Base-by-base conservation (phyloP, 2,329 filamentous ascomycete genomes). In the Emergomyces orientalis region DNA sequence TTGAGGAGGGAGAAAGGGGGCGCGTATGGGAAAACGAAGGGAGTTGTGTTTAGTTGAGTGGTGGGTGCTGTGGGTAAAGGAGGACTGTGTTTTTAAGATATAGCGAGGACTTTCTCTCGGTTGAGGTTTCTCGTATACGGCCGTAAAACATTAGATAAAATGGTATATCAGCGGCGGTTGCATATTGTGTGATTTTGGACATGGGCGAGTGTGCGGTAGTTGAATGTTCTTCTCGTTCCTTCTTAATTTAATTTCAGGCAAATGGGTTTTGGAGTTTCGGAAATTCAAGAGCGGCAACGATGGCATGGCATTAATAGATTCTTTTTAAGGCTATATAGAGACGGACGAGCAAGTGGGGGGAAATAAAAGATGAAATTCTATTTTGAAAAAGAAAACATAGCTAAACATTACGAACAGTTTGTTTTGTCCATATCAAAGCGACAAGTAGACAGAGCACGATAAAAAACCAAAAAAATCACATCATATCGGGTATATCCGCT, bases 1-100 rank as follows among this genome's bases (percentile, higher is more conserved):
- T 83, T 94, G 79, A 84, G 89, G 69, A 89, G 88, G 74, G 80
- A 85, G 64, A 84, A 85, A 64, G 90, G 90, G 19, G 90, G 90
- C 4, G 88, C 88, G 4, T 90, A 90, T 72, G 87, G 88, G 3
- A 91, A 89, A 76, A 89, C 87, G 0, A 85, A 85, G 64, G 55
- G 45, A 27, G n/a, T 54, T n/a, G 45, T 30, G 25, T 9, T 37
- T 51, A 22, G 27, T 32, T 52, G 22, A 39, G 41, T 41, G 37
- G 39, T 55, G 32, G n/a, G 17, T 51, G 57, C 37, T n/a, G 11
- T 37, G 7, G 2, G 14, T 51, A 22, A 22, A 4, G 52, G 9
- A 11, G 19, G 34, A 17, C 11, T 37, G 4, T 37, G 1, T 4
- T 37, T 4, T 37, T 7, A 3, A 32, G 32, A 32, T 32, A 32